Conservation (phyloP, 2,329 filamentous ascomycete species). For the Microdochium bolleyi region DNA sequence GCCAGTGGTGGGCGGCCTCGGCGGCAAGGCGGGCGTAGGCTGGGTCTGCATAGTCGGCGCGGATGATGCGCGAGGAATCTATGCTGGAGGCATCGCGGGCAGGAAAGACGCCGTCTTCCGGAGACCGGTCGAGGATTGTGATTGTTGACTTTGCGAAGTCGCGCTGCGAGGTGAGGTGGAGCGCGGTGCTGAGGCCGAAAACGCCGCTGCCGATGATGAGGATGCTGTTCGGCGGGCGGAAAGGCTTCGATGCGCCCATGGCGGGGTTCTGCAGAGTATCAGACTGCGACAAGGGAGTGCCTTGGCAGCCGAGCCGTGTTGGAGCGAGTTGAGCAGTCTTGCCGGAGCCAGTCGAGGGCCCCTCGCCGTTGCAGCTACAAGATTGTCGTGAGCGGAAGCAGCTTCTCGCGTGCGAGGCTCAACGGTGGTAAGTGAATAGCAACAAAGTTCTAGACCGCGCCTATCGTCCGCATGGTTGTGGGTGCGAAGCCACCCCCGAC, state of each 20-base stretch:
- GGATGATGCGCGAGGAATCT: conserved; percentile 56
- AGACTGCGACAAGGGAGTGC: background rate
- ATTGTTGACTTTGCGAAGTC: conserved; percentile 44
- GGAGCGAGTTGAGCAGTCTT: background rate
- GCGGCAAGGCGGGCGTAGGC: conserved; percentile 69
- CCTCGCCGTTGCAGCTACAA: too few species aligned
- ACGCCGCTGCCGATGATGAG: conserved; percentile 57
- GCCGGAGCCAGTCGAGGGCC: background rate
- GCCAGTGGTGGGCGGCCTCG: conserved; percentile 63
- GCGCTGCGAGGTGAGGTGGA: conserved; percentile 49
- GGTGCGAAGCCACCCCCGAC: too few species aligned
- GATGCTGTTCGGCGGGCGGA: conserved; percentile 27
- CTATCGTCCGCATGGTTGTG: too few species aligned
- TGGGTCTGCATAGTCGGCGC: conserved; percentile 72
- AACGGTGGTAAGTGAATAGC: too few species aligned
- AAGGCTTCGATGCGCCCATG: background rate
- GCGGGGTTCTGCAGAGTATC: background rate
- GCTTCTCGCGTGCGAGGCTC: too few species aligned
- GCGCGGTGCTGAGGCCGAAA: conserved; percentile 29
- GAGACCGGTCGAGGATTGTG: conserved; percentile 50
- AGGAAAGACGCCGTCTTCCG: conserved; percentile 43
- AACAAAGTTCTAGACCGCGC: too few species aligned
- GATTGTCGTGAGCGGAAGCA: too few species aligned
- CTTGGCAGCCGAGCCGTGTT: background rate
- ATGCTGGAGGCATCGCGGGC: conserved; percentile 51